These are phyloP conservation scores for Paraurostyla sp. DNA, from an alignment of 73 alveolate species.

Conservation along the genomic window DNA sequence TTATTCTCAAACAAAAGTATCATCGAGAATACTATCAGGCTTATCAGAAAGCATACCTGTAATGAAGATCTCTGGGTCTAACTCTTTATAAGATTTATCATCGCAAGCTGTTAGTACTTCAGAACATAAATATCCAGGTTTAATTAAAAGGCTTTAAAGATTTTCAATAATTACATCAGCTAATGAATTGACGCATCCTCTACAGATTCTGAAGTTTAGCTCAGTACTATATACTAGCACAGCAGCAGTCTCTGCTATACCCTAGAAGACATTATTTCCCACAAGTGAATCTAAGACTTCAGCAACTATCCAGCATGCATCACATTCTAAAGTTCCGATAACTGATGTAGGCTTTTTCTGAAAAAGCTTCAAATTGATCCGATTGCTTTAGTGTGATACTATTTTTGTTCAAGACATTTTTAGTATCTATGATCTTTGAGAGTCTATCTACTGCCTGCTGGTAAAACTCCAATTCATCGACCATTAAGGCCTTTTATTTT, in stretches of 20 bases:
- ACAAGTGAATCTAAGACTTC: background rate
- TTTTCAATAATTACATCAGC: conserved; percentile 5
- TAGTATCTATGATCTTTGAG: background rate
- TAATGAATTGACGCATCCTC: conserved; percentile 31
- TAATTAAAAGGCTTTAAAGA: background rate
- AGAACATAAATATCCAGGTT: conserved; percentile 48
- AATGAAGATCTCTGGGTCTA: background rate
- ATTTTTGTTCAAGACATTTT: background rate
- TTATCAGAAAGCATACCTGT: conserved; percentile 56
- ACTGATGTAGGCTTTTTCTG: background rate
- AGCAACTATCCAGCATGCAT: conserved; percentile 26
- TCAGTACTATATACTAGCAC: background rate
- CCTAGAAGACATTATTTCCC: background rate
- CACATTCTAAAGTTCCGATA: background rate
- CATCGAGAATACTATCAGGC: conserved; percentile 58
- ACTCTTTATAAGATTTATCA: background rate
- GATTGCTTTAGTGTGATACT: background rate
- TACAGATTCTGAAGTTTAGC: background rate
- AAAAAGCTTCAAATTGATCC: background rate
- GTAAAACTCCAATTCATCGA: background rate
- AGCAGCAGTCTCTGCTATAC: background rate
- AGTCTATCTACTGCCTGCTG: conserved; percentile 12
- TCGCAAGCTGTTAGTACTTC: conserved; percentile 4
- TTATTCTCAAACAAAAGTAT: conserved; percentile 66
- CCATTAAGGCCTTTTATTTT: background rate